phyloP scores from a whole-genome alignment of 176 grass and related monocot genomes.

The Pontederia paniculata region DNA sequence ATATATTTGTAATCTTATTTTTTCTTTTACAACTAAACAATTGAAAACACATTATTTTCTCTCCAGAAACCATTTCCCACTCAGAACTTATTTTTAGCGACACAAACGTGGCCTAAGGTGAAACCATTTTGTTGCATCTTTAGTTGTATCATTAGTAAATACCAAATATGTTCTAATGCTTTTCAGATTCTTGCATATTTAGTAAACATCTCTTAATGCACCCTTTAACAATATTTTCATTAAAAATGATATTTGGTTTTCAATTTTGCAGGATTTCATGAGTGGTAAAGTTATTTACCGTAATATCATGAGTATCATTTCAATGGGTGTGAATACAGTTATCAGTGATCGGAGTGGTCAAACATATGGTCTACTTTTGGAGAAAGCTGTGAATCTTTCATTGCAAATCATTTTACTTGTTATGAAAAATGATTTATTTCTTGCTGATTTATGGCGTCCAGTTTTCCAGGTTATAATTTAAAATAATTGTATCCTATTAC shows the following conservation, averaged over 20 bases:
- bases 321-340: conserved; percentile 57
- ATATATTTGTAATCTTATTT: too few relatives aligned
- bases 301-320: conserved; percentile 87
- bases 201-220: too few relatives aligned
- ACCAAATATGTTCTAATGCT: conserved; percentile 1
- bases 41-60: too few relatives aligned
- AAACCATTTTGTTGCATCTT: too few relatives aligned
- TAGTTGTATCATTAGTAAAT: too few relatives aligned
- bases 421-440: conserved; percentile 68
- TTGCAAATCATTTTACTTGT: conserved; percentile 91
- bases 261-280: conserved; percentile 73
- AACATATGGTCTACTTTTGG: conserved; percentile 61
- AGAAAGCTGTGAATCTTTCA: conserved; percentile 78
- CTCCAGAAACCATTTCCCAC: too few relatives aligned
- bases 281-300: conserved; percentile 72
- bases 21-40: too few relatives aligned
- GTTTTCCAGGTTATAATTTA: conserved; percentile 61
- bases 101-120: too few relatives aligned
- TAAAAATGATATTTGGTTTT: too few relatives aligned
- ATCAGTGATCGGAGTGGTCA: conserved; percentile 68
- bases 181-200: neutral
- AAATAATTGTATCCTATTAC: conserved; percentile 15
- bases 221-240: too few relatives aligned
- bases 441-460: conserved; percentile 82
- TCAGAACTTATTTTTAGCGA: too few relatives aligned